phyloP scores from a whole-genome alignment of 108 stramenopile genomes.

The Nitzschia inconspicua region DNA sequence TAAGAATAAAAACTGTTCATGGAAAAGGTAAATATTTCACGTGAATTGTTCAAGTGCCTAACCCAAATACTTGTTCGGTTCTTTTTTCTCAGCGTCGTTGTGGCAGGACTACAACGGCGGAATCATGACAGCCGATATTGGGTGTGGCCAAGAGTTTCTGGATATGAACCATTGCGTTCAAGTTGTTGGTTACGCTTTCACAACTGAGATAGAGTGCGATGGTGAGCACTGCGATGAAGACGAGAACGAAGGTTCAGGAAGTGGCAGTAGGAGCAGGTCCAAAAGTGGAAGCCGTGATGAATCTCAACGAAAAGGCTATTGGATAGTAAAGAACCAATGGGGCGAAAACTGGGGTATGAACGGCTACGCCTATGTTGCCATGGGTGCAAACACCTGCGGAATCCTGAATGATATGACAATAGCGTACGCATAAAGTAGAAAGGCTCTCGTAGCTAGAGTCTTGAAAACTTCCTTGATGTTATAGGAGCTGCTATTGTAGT shows the following conservation, averaged over 20 bases:
- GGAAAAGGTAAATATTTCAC: too few relatives aligned
- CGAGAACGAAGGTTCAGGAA: constrained; percentile 14
- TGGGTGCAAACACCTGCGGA: constrained; percentile 89
- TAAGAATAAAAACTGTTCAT: too few relatives aligned
- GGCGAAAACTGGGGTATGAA: constrained; percentile 74
- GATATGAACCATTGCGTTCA: constrained; percentile 90
- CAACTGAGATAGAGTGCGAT: constrained; percentile 10
- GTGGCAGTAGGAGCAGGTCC: constrained; percentile 22
- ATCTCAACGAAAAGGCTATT: constrained; percentile 65
- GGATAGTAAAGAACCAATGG: constrained; percentile 92
- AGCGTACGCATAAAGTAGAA: constrained; percentile 37
- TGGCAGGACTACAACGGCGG: constrained; percentile 86
- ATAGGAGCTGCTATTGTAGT: too few relatives aligned
- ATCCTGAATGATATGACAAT: constrained; percentile 88
- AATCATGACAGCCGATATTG: constrained; percentile 75
- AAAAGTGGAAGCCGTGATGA: constrained; percentile 35
- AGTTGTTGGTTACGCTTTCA: constrained; percentile 85
- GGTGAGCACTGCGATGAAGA: constrained; percentile 19
- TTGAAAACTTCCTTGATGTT: too few relatives aligned
- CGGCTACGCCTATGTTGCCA: constrained; percentile 85
- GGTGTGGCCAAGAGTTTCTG: constrained; percentile 64
- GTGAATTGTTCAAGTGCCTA: too few relatives aligned
- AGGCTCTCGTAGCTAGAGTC: too few relatives aligned
- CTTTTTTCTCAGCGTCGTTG: too few relatives aligned
- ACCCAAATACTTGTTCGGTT: too few relatives aligned